A percentile compares a stretch with the other conserved stretches of the same genome.
phyloP scores from a whole-genome alignment of 768 basidiomycete genomes.

The Panaeolus papilionaceus region DNA sequence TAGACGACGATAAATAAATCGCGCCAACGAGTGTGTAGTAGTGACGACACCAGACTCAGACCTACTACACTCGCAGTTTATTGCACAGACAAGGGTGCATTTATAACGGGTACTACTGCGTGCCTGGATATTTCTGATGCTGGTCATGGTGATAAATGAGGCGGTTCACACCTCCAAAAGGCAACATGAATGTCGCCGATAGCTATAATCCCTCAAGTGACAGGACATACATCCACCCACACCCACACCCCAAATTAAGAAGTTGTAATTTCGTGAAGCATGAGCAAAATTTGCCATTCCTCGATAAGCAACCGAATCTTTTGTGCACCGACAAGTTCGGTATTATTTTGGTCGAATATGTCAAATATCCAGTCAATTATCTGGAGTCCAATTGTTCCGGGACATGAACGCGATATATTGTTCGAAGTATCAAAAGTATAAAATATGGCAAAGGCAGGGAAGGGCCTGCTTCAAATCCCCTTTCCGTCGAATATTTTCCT shows the following conservation, averaged over 20 bases:
- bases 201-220: conserved; percentile 43
- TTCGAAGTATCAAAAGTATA: not conserved
- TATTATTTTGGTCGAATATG: not conserved
- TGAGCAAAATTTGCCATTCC: conserved; percentile 44
- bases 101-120: too few relatives aligned
- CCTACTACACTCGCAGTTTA: too few relatives aligned
- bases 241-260: not conserved
- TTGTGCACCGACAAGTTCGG: not conserved
- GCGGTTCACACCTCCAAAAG: not conserved
- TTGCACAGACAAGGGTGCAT: too few relatives aligned
- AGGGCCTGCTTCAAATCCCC: not conserved
- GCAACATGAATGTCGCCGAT: conserved; percentile 26
- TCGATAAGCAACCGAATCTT: conserved; percentile 26
- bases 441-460: not conserved
- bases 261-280: not conserved
- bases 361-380: not conserved
- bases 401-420: not conserved
- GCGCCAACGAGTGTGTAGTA: too few relatives aligned
- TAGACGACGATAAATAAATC: too few relatives aligned
- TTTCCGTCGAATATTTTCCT: not conserved
- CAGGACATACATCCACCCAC: not conserved
- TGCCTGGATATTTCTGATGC: too few relatives aligned
- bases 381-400: not conserved
- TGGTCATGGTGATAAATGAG: not conserved
- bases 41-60: too few relatives aligned